Evolutionary conservation across 1,139 yeast genomes (phyloP).

Genomic region (Yamadazyma sp.): DNA sequence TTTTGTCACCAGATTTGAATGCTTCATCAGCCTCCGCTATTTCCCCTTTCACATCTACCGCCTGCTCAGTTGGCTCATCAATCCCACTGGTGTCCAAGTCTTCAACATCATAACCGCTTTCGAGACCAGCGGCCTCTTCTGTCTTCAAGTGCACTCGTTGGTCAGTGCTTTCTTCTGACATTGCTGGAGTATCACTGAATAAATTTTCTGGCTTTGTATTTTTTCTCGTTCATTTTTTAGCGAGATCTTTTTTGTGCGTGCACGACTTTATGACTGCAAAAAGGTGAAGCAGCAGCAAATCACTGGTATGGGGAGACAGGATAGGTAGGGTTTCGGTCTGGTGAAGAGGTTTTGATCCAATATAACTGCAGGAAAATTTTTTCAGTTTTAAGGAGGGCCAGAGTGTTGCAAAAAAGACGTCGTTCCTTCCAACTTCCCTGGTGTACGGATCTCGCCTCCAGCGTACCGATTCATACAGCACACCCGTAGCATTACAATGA

Average conservation of each 20-base stretch:
- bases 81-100: conserved; percentile 48
- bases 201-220: conserved; percentile 3
- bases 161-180: conserved; percentile 13
- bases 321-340: neutral
- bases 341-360: neutral
- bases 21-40: conserved; percentile 7
- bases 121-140: conserved; percentile 5
- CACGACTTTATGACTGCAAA: conserved; percentile 8
- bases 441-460: too few relatives aligned
- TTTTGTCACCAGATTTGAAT: conserved; percentile 10
- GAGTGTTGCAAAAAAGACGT: too few relatives aligned
- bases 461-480: too few relatives aligned
- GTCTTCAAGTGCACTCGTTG: conserved; percentile 6
- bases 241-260: conserved; percentile 2
- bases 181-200: conserved; percentile 6
- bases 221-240: conserved; percentile 1
- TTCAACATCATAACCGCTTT: conserved; percentile 19
- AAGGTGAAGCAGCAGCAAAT: neutral
- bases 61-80: conserved; percentile 33
- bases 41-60: conserved; percentile 8
- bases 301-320: neutral
- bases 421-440: too few relatives aligned
- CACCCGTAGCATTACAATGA: too few relatives aligned
- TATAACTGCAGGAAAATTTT: too few relatives aligned
- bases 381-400: too few relatives aligned